Percentiles rank a stretch among this genome's conserved stretches.
Conservation (phyloP, 768 basidiomycete species). For the Suillus lakei region DNA sequence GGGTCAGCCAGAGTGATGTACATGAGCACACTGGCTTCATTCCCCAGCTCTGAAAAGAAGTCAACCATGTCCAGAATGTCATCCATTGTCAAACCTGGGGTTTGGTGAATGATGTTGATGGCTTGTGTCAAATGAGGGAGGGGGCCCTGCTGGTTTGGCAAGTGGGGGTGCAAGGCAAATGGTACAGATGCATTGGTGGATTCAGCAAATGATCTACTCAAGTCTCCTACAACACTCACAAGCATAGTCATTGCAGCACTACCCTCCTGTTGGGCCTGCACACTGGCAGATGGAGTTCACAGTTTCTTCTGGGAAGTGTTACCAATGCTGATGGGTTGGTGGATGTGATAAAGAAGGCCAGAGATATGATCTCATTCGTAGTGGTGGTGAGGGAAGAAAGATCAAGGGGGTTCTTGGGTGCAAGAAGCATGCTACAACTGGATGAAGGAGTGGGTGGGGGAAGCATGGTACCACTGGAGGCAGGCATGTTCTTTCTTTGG, state of each 20-base stretch:
- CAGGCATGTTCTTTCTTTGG: too few relatives aligned
- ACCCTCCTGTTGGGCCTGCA: conserved; percentile 4
- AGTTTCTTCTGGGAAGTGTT: background rate
- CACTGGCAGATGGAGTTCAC: background rate
- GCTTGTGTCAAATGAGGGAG: background rate
- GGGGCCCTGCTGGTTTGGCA: too few relatives aligned
- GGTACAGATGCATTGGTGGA: background rate
- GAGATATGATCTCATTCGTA: too few relatives aligned
- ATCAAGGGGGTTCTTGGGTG: too few relatives aligned
- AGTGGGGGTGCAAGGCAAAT: too few relatives aligned
- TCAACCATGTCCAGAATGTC: background rate
- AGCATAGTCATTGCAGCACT: background rate
- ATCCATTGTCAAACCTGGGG: background rate
- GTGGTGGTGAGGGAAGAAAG: too few relatives aligned
- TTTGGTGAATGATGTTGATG: background rate
- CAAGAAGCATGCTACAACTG: too few relatives aligned
- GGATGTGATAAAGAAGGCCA: too few relatives aligned
- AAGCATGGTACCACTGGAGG: too few relatives aligned
- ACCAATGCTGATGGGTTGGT: too few relatives aligned
- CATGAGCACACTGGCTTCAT: background rate
- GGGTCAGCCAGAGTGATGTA: background rate
- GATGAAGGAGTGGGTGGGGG: too few relatives aligned
- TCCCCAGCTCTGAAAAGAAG: background rate
- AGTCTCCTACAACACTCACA: background rate
- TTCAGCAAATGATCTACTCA: background rate